Evolutionary conservation across 257 asterid genomes (phyloP), one percentile per base, ranked within the genome.

Genomic region (Osmanthus fragrans): DNA sequence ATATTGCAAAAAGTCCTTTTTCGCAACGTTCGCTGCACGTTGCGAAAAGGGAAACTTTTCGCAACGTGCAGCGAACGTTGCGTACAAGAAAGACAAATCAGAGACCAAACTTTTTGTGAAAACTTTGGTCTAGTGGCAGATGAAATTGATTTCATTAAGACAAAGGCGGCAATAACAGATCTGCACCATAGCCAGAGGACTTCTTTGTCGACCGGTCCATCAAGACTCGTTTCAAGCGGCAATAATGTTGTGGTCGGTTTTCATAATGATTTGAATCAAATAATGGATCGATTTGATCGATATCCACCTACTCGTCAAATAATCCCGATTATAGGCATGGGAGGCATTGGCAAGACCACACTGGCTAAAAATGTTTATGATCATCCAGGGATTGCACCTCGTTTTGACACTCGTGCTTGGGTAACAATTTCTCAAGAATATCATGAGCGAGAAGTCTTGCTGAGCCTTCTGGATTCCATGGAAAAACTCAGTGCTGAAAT

Each of bases 391-490:
- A 56, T 56, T 56, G 9, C 7, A 56, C 3, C n/a, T 5, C 27
- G n/a, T 56, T n/a, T 56, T 56, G 12, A 56, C 65, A 56, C 6
- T 56, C 65, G 27, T n/a, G 65, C 65, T 0, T 56, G 65, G 65
- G 65, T n/a, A 56, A 4, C 29, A n/a, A 56, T 56, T 18, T 56
- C 65, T n/a, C 65, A 56, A 56, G 65, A 56, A 56, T 56, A 18
- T 56, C 27, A 3, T n/a, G 65, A 56, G 65, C 25, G 13, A 56
- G 65, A 56, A n/a, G 29, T 56, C 19, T 63, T 81, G 2, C 19
- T 74, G n/a, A 33, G 76, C 13, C 63, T 80, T 11, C n/a, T 75
- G 13, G 4, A 30, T 18, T 80, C 68, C 10, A 37, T 56, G 73
- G 15, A 5, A 13, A 42, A 32, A 58, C 42, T 72, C 70, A 16